These are phyloP conservation scores for Beta macrorhiza DNA, from an alignment of 179 eudicot genomes.

Conservation along the genomic window DNA sequence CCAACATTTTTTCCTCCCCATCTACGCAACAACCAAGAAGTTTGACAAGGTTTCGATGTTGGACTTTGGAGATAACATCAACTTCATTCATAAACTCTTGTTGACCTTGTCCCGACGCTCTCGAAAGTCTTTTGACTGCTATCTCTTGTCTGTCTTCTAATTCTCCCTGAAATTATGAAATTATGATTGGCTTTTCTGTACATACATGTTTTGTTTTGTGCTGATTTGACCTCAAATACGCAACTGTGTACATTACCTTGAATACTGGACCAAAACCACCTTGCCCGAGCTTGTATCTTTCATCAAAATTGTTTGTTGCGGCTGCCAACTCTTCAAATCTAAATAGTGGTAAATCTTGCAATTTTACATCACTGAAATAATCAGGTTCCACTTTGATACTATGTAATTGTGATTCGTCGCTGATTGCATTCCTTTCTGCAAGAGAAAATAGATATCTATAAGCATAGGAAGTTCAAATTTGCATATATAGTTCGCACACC, in stretches of 20 bases:
- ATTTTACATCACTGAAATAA: slow-evolving; percentile 3
- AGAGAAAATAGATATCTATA: neutral
- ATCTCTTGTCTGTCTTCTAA: slow-evolving; percentile 8
- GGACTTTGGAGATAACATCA: slow-evolving; percentile 17
- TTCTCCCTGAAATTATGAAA: neutral
- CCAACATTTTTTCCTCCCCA: slow-evolving; percentile 34
- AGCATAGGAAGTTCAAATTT: neutral
- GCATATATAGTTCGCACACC: neutral
- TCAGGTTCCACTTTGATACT: neutral
- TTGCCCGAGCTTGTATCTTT: slow-evolving; percentile 30
- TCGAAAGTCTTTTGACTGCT: slow-evolving; percentile 21
- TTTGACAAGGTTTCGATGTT: slow-evolving; percentile 21
- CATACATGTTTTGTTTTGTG: neutral
- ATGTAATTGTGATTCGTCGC: neutral
- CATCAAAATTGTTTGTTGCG: slow-evolving; percentile 27
- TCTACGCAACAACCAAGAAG: slow-evolving; percentile 21
- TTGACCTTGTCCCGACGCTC: slow-evolving; percentile 14
- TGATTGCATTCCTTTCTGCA: neutral
- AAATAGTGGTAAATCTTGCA: slow-evolving; percentile 26
- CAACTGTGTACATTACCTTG: slow-evolving; percentile 24
- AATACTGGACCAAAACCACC: slow-evolving; percentile 42
- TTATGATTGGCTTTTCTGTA: too few relatives aligned
- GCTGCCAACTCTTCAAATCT: slow-evolving; percentile 18
- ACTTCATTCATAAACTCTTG: slow-evolving; percentile 24
- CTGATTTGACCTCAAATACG: neutral